Percentiles rank a stretch among this genome's conserved stretches.
Conservation (phyloP, 345 rosid species). For the Brassica juncea region DNA sequence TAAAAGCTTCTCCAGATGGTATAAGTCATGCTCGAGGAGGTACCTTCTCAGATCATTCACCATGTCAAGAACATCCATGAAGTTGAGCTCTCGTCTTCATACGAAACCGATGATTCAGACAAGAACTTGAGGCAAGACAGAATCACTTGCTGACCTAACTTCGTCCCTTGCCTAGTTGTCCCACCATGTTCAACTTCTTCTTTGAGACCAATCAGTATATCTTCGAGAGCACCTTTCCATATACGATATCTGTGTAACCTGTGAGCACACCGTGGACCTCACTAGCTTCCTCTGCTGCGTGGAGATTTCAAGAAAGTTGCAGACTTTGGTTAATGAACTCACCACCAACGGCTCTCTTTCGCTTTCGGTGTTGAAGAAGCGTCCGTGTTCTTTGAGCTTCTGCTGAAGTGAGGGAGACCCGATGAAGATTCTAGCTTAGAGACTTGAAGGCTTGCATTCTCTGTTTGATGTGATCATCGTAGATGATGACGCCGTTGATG, state of each 20-base stretch:
- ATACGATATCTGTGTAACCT: no score
- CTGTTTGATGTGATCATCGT: no score
- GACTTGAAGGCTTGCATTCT: no score
- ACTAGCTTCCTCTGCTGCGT: slow-evolving; percentile 65
- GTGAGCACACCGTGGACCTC: no score
- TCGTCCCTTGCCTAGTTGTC: slow-evolving; percentile 42
- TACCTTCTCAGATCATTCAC: slow-evolving; percentile 61
- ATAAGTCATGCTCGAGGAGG: slow-evolving; percentile 42
- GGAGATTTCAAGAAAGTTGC: slow-evolving; percentile 55
- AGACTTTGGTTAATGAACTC: slow-evolving; percentile 56
- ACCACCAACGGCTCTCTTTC: slow-evolving; percentile 62
- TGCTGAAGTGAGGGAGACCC: slow-evolving; percentile 63
- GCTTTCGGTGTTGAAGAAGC: slow-evolving; percentile 21
- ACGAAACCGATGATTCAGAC: slow-evolving; percentile 46
- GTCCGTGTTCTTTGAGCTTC: slow-evolving; percentile 37
- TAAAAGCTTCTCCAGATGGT: slow-evolving; percentile 60
- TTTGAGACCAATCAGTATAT: slow-evolving; percentile 41
- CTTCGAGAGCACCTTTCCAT: no score
- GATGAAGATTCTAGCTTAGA: slow-evolving; percentile 56
- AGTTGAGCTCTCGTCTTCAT: slow-evolving; percentile 44
- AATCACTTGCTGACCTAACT: slow-evolving; percentile 73
- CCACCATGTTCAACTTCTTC: slow-evolving; percentile 46
- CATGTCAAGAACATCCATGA: slow-evolving; percentile 86
- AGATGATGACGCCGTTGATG: no score
- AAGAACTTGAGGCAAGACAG: slow-evolving; percentile 61